Conservation (phyloP, 257 asterid genomes). For the Verbena officinalis region DNA sequence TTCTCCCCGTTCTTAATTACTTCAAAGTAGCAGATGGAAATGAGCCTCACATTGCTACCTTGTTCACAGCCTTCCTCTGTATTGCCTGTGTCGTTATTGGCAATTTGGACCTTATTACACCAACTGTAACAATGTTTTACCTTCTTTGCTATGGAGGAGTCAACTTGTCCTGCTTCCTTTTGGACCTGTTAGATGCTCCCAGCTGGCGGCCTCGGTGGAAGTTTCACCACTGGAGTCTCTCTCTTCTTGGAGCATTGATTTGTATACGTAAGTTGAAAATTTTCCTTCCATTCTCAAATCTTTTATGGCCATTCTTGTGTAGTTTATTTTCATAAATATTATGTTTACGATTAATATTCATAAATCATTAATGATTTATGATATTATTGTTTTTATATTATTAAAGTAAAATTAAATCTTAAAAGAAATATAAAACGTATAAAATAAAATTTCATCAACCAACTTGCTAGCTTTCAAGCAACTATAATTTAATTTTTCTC, state of each 20-base stretch:
- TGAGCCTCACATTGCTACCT: slow-evolving; percentile 92
- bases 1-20: slow-evolving; percentile 91
- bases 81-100: slow-evolving; percentile 91
- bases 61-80: slow-evolving; percentile 94
- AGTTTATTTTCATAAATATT: too few species aligned
- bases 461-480: too few species aligned
- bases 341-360: too few species aligned
- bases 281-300: background rate
- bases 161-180: slow-evolving; percentile 93
- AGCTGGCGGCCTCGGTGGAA: slow-evolving; percentile 99
- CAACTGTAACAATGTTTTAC: slow-evolving; percentile 97
- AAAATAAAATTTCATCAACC: too few species aligned
- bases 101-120: slow-evolving; percentile 90
- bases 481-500: too few species aligned
- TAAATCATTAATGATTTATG: too few species aligned
- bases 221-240: slow-evolving; percentile 99
- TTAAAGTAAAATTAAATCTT: too few species aligned
- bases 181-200: slow-evolving; percentile 98
- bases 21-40: slow-evolving; percentile 86
- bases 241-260: slow-evolving; percentile 90
- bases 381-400: too few species aligned
- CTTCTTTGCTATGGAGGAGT: slow-evolving; percentile 96
- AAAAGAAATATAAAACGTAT: too few species aligned
- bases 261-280: slow-evolving; percentile 74
- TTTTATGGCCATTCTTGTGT: too few species aligned